Evolutionary conservation across 306 rosid genomes (phyloP), one percentile per base, ranked within the genome.

Genomic region (Corylus americana): DNA sequence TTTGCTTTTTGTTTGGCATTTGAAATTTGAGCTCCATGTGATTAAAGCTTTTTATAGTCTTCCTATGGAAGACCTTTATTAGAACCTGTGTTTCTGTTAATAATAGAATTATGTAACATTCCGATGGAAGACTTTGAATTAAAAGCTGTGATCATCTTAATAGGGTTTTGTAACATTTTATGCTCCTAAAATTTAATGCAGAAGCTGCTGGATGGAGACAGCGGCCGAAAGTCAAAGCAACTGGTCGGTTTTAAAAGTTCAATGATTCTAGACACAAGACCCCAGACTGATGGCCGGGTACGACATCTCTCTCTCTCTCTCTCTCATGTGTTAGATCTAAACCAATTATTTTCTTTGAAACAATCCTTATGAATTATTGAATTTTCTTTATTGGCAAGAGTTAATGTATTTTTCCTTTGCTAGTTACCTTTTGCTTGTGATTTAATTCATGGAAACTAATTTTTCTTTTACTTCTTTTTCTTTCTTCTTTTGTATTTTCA

Each of bases 251-350:
- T 90, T 82, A 95, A 93, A 86, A 95, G 86, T 88, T 93, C 98
- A 17, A 88, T 95, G 94, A 91, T 91, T 76, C 88, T 90, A 54
- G 99, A 95, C 86, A 88, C 92, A 78, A 89, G 89, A 87, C 94
- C 98, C 74, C 90, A 73, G 76, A 89, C 94, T 76, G 99, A 95
- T 86, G 99, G 98, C 59, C 99, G 96, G 98, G 99, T 95, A 91
- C 75, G 81, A 39, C 72, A 54, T 66, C 77, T 44, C 74, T 73
- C 77, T 63, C 82, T 71, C 55, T 54, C 70, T 73, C 11, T 55
- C 11, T 42, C 45, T 50, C 80, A 67, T 79, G 20, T 83, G 14
- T 68, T 7, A 72, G 55, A 53, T 81, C 74, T 75, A 57, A 54
- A 42, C 29, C 20, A 37, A 0, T 68, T 8, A 13, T 7, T 31